These are phyloP conservation scores for Cordyceps militaris DNA, from an alignment of 2,329 filamentous ascomycete genomes.

Conservation along the genomic window DNA sequence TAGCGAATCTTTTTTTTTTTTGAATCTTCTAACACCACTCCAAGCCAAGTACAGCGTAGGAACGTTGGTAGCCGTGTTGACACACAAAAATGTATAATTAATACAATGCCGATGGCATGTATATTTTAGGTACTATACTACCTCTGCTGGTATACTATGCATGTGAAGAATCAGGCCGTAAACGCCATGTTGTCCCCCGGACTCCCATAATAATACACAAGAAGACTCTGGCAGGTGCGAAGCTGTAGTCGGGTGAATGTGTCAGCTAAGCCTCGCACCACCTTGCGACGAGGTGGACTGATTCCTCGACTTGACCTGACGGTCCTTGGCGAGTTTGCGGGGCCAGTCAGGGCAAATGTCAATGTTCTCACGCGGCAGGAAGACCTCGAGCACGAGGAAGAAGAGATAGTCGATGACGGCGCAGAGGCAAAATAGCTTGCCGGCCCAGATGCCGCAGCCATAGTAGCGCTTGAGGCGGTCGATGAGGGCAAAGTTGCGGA, in stretches of 20 bases:
- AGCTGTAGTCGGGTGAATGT: not conserved
- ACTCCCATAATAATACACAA: not conserved
- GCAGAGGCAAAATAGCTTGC: conserved; percentile 92
- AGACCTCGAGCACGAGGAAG: conserved; percentile 80
- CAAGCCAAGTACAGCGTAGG: not conserved
- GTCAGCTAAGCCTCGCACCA: not conserved
- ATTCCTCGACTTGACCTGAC: conserved; percentile 19
- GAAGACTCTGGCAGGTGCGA: no score
- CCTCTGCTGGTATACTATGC: not conserved
- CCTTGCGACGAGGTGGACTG: conserved; percentile 28
- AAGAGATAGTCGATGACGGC: conserved; percentile 91
- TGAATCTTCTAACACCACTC: not conserved
- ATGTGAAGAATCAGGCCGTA: not conserved
- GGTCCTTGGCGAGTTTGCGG: conserved; percentile 47
- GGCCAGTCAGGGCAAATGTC: conserved; percentile 92
- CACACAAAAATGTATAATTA: conserved; percentile 1
- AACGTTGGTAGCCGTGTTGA: not conserved
- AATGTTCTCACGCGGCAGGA: conserved; percentile 76
- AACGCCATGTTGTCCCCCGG: not conserved
- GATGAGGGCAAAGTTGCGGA: conserved; percentile 85
- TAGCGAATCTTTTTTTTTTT: conserved; percentile 2
- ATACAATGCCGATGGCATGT: not conserved
- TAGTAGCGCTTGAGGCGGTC: conserved; percentile 95
- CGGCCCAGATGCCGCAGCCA: conserved; percentile 96
- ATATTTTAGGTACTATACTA: not conserved